Base-by-base conservation (phyloP, 78 protist genomes). In the Bodo saltans region DNA sequence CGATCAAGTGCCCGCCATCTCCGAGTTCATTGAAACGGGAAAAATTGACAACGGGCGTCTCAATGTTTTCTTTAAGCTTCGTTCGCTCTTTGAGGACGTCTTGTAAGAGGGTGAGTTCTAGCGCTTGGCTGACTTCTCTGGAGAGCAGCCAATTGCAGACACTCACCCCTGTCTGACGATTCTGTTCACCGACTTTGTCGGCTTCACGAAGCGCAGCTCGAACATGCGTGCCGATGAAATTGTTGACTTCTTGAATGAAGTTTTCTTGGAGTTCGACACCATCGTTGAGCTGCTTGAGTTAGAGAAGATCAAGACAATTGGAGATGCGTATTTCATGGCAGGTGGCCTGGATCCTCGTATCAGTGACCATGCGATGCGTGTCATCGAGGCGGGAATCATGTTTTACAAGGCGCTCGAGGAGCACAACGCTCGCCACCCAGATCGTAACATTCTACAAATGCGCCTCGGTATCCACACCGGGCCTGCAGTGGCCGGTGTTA, bases 121-220 rank as follows among this genome's bases (percentile, higher is more conserved):
- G n/a, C n/a, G n/a, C n/a, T n/a, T n/a, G n/a, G n/a, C n/a, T n/a
- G n/a, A 68, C n/a, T n/a, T n/a, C n/a, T n/a, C n/a, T 29, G 83
- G 83, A 2, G 83, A 79, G 76, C 78, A 17, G 32, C 68, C 68
- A 26, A 83, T 83, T 29, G 85, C 79, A 11, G 74, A 83, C 42
- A 11, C 11, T 29, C 67, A 47, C 40, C 60, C 12, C 30, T 28
- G 60, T 29, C 23, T 70, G 34, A 71, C 85, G 40, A 86, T 92
- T 3, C 76, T 92, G 68, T 90, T 92, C 53, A 74, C 90, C 28
- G 94, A 92, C 78, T 87, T 92, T 30, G 90, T 88, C 3, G 92
- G 94, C 42, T 92, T 92, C 87, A 92, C 94, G 27, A 32, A 84
- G 53, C 70, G 89, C 73, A 74, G 89, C 23, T 72, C 84, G 2